Evolutionary conservation across 108 stramenopile genomes (phyloP).

Genomic region (Chaetoceros muelleri): DNA sequence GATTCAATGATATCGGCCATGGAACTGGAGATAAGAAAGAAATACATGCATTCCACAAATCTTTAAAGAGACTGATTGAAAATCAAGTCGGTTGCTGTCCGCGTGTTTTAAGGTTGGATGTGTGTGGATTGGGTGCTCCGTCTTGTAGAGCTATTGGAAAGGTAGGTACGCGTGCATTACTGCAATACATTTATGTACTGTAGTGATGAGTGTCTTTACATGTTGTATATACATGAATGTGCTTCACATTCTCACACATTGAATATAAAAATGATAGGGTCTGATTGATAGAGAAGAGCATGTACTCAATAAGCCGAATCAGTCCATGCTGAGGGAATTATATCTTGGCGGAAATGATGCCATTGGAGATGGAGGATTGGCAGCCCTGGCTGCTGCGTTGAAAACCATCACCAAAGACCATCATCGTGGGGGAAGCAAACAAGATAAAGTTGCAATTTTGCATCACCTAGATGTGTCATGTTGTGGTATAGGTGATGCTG

Average conservation of each 20-base stretch:
- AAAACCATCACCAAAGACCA: constrained; percentile 21
- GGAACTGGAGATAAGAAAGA: constrained; percentile 15
- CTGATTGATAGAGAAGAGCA: not conserved
- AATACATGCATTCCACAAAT: constrained; percentile 11
- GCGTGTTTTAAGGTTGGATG: constrained; percentile 26
- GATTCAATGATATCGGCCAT: constrained; percentile 43
- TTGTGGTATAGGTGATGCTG: constrained; percentile 60
- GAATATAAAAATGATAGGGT: constrained; percentile 5
- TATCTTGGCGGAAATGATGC: constrained; percentile 46
- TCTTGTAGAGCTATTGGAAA: constrained; percentile 67
- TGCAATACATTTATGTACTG: not conserved
- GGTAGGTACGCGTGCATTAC: constrained; percentile 12
- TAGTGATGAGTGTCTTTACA: not conserved
- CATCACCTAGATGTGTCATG: constrained; percentile 57
- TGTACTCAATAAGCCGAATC: not conserved
- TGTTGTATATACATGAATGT: not conserved
- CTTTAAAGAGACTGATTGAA: constrained; percentile 12
- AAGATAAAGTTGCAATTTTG: constrained; percentile 17
- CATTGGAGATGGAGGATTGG: constrained; percentile 65
- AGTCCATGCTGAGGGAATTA: constrained; percentile 20
- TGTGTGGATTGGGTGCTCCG: constrained; percentile 59
- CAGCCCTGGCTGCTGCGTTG: constrained; percentile 69
- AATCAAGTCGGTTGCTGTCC: constrained; percentile 23
- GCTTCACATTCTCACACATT: constrained; percentile 22
- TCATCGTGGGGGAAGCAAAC: constrained; percentile 4